A percentile compares a stretch with the other conserved stretches of the same genome.
Conservation (phyloP, 1,139 yeast genomes). For the Yarrowia galli region DNA sequence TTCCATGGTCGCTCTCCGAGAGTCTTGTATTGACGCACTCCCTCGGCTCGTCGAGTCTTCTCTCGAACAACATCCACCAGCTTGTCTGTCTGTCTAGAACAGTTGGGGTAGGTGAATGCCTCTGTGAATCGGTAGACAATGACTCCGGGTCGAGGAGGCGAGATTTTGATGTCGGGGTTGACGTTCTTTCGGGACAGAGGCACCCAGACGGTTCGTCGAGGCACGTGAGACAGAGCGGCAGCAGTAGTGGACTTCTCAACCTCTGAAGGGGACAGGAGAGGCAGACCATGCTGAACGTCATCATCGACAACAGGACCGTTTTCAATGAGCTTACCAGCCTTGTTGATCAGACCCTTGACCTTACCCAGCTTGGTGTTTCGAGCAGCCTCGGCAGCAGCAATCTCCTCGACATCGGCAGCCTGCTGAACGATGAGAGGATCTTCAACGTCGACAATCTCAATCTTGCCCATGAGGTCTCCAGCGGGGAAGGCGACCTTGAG, state of each 20-base stretch:
- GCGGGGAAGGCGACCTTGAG: slow-evolving; percentile 80
- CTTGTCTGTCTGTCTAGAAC: slow-evolving; percentile 73
- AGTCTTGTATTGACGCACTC: slow-evolving; percentile 48
- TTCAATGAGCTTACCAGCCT: slow-evolving; percentile 15
- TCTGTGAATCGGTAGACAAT: slow-evolving; percentile 85
- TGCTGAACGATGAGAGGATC: slow-evolving; percentile 57
- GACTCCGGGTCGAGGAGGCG: slow-evolving; percentile 90
- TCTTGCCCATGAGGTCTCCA: slow-evolving; percentile 83
- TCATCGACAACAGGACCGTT: slow-evolving; percentile 8
- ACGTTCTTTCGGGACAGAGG: slow-evolving; percentile 67
- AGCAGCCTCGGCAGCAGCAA: slow-evolving; percentile 11
- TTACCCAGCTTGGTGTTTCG: slow-evolving; percentile 21
- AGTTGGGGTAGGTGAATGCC: slow-evolving; percentile 80
- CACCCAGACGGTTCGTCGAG: slow-evolving; percentile 61
- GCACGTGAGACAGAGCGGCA: neutral
- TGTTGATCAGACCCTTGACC: neutral
- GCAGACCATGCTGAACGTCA: slow-evolving; percentile 24
- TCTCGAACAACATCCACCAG: slow-evolving; percentile 72
- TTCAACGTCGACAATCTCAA: slow-evolving; percentile 52
- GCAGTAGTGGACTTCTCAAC: slow-evolving; percentile 13
- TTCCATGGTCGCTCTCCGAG: slow-evolving; percentile 89
- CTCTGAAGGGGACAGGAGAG: slow-evolving; percentile 16
- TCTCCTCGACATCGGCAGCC: slow-evolving; percentile 3
- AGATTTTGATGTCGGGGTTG: slow-evolving; percentile 64
- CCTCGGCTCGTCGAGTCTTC: slow-evolving; percentile 64